phyloP scores from a whole-genome alignment of 805 yeast species.

The Crinitomyces ghanaensis region DNA sequence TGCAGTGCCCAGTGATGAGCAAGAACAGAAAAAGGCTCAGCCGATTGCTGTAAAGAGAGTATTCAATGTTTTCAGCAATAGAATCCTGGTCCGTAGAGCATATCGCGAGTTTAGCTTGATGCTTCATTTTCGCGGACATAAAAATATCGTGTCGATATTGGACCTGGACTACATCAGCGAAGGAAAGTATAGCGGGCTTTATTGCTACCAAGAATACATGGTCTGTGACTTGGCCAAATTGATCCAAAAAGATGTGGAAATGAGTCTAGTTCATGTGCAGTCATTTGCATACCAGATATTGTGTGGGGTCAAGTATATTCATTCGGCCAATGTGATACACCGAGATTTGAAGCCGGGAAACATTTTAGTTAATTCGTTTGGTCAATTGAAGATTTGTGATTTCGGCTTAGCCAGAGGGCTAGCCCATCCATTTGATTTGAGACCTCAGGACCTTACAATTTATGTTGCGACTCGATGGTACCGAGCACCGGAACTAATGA shows the following conservation, averaged over 20 bases:
- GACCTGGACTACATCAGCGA: conserved; percentile 61
- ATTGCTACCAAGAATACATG: conserved; percentile 77
- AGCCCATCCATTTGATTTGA: conserved; percentile 7
- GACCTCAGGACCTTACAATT: conserved; percentile 17
- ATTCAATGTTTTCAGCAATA: conserved; percentile 53
- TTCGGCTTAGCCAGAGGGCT: conserved; percentile 70
- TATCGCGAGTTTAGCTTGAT: conserved; percentile 71
- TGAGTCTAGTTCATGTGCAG: conserved; percentile 76
- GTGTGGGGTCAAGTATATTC: conserved; percentile 81
- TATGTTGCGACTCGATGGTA: conserved; percentile 96
- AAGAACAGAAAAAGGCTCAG: conserved; percentile 23
- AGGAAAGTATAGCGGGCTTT: conserved; percentile 72
- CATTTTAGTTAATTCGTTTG: conserved; percentile 62
- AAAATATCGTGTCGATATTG: conserved; percentile 60
- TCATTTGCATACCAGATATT: conserved; percentile 68
- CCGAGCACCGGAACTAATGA: conserved; percentile 81
- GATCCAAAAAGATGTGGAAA: conserved; percentile 51
- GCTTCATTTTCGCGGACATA: conserved; percentile 78
- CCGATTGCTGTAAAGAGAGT: conserved; percentile 74
- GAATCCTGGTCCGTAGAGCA: conserved; percentile 64
- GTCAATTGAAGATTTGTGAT: conserved; percentile 77
- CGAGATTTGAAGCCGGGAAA: conserved; percentile 91
- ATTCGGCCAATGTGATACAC: conserved; percentile 85
- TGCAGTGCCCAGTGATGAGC: conserved; percentile 43
- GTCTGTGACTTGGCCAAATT: conserved; percentile 74